Conservation (phyloP, 2,329 filamentous ascomycete species). For the Ascochyta viciae-villosae region DNA sequence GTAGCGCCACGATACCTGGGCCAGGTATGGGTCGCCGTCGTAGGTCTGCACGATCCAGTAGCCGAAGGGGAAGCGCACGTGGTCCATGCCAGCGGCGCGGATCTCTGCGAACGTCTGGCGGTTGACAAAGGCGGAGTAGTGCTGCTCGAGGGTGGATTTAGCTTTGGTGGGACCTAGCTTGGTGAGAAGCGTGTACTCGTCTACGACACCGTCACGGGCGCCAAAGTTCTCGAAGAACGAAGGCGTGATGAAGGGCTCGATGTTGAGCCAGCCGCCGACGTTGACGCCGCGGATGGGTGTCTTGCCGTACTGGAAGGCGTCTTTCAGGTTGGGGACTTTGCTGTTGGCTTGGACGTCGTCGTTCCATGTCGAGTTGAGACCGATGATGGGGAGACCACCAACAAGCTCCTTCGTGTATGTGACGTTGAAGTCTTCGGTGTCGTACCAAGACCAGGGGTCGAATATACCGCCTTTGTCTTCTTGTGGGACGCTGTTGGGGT, state of each 20-base stretch:
- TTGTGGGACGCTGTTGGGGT: constrained; percentile 54
- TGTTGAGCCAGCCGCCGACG: constrained; percentile 88
- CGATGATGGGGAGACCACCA: constrained; percentile 89
- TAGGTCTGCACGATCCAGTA: constrained; percentile 95
- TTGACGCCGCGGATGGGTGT: constrained; percentile 89
- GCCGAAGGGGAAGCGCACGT: constrained; percentile 93
- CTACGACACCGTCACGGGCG: constrained; percentile 70
- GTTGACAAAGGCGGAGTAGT: constrained; percentile 89
- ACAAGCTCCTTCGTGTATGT: constrained; percentile 88
- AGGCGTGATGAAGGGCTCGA: constrained; percentile 95
- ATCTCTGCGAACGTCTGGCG: constrained; percentile 87
- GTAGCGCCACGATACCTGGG: constrained; percentile 89
- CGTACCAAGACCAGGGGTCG: constrained; percentile 91
- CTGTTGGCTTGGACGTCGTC: constrained; percentile 80
- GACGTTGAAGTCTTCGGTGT: constrained; percentile 89
- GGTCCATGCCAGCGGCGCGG: constrained; percentile 85
- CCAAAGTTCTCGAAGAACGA: constrained; percentile 80
- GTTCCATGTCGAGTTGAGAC: constrained; percentile 83
- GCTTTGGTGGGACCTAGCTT: constrained; percentile 71
- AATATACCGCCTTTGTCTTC: constrained; percentile 77
- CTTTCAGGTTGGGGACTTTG: constrained; percentile 78
- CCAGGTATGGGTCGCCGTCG: constrained; percentile 84
- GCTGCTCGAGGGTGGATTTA: constrained; percentile 76
- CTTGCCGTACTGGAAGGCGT: constrained; percentile 79
- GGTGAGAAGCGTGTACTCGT: constrained; percentile 82